Percentiles rank a stretch among this genome's conserved stretches.
Conservation (phyloP, 2,329 filamentous ascomycete genomes). For the Fusarium marasasianum region DNA sequence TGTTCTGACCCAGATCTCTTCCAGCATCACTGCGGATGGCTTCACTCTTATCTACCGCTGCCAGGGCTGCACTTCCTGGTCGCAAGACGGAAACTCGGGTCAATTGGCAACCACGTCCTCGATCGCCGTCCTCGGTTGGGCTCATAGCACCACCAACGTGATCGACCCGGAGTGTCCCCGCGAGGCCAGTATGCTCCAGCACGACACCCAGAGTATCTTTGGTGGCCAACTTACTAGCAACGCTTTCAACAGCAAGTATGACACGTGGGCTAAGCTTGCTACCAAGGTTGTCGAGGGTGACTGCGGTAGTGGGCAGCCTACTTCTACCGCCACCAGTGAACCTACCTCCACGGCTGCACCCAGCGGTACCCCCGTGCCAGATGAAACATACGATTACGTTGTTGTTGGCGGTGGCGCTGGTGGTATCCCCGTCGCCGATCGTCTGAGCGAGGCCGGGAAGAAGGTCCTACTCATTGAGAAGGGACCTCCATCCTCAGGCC, state of each 20-base stretch:
- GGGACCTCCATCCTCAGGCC: slow-evolving; percentile 2
- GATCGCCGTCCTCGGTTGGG: slow-evolving; percentile 5
- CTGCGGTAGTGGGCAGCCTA: neutral
- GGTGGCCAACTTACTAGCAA: slow-evolving; percentile 2
- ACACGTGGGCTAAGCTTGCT: neutral
- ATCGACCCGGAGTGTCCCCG: neutral
- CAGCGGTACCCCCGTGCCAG: neutral
- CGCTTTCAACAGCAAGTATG: neutral
- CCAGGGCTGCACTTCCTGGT: slow-evolving; percentile 17
- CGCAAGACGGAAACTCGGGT: neutral
- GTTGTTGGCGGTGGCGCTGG: slow-evolving; percentile 4
- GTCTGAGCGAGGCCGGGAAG: slow-evolving; percentile 9
- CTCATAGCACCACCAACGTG: neutral
- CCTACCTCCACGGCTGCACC: neutral
- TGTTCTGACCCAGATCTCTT: slow-evolving; percentile 6
- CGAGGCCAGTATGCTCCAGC: slow-evolving; percentile 7
- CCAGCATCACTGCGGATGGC: neutral
- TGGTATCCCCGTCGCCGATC: slow-evolving; percentile 2
- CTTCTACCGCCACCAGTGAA: neutral
- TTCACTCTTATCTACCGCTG: slow-evolving; percentile 16
- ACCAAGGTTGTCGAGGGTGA: neutral
- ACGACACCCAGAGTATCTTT: slow-evolving; percentile 11
- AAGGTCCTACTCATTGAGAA: slow-evolving; percentile 11
- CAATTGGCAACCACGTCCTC: neutral
- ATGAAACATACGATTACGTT: slow-evolving; percentile 8